phyloP scores from a whole-genome alignment of 2,329 filamentous ascomycete species.

The Neonectria neomacrospora region DNA sequence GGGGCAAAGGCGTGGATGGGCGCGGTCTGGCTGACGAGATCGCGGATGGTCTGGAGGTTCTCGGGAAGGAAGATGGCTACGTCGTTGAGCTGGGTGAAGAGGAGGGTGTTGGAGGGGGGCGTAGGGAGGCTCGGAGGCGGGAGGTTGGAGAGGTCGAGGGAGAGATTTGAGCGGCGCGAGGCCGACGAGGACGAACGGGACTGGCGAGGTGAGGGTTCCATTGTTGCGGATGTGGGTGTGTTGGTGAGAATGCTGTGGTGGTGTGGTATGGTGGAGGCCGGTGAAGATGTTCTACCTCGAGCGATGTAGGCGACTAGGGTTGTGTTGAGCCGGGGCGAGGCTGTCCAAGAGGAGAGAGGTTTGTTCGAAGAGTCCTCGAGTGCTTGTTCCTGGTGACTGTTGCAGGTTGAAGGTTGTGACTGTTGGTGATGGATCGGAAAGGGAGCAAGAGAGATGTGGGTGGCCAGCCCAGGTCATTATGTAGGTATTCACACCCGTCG shows the following conservation, averaged over 20 bases:
- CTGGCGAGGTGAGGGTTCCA: conserved; percentile 52
- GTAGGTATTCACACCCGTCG: conserved; percentile 5
- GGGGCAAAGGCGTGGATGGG: conserved; percentile 82
- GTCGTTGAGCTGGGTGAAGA: conserved; percentile 83
- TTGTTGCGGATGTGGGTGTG: conserved; percentile 35
- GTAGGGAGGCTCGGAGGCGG: conserved; percentile 77
- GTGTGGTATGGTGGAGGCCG: conserved; percentile 15
- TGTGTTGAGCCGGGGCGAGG: not conserved
- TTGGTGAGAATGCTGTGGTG: conserved; percentile 5
- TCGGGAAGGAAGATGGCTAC: conserved; percentile 78
- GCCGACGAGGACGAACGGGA: conserved; percentile 59
- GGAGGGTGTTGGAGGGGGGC: conserved; percentile 82
- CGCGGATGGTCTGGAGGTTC: conserved; percentile 78
- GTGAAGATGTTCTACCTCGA: conserved; percentile 9
- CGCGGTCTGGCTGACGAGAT: conserved; percentile 75
- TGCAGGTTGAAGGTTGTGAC: not conserved
- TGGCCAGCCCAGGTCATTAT: conserved; percentile 17
- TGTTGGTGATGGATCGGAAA: conserved; percentile 12
- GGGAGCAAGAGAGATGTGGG: conserved; percentile 8
- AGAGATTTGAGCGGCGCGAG: conserved; percentile 64
- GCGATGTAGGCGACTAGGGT: conserved; percentile 4
- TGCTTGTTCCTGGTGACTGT: conserved; percentile 4
- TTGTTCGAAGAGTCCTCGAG: not conserved
- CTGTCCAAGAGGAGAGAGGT: not conserved
- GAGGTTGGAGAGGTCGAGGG: conserved; percentile 78